Base-by-base conservation (phyloP, 208 protist genomes). In the Acanthamoeba sp. region DNA sequence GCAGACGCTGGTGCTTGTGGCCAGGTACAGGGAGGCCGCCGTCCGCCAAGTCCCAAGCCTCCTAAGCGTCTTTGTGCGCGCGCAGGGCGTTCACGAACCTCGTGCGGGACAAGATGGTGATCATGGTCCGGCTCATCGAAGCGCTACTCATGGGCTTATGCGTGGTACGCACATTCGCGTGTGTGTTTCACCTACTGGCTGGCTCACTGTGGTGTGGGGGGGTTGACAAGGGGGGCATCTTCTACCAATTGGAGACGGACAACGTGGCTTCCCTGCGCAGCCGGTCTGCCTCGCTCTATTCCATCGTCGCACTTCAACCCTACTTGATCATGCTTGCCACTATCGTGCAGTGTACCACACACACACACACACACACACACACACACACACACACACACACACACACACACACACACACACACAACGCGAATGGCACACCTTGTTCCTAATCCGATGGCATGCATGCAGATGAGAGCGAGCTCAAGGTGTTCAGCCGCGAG, bases 21-120 rank as follows among this genome's bases (percentile, higher is more conserved):
- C 38, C 27, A 38, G 66, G 62, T 69, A 69, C 5, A 32, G n/a
- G n/a, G n/a, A n/a, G n/a, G n/a, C n/a, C n/a, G n/a, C n/a, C n/a
- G n/a, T n/a, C n/a, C n/a, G n/a, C n/a, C n/a, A n/a, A n/a, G n/a
- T n/a, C n/a, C n/a, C n/a, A n/a, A n/a, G n/a, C n/a, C n/a, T n/a
- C n/a, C n/a, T n/a, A n/a, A n/a, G n/a, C n/a, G n/a, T n/a, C n/a
- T n/a, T n/a, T n/a, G n/a, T n/a, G n/a, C 22, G 45, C 45, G 29
- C 29, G 27, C 29, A 69, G 64, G 18, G 71, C 71, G 20, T 80
- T 80, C 71, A 80, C 10, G 22, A 38, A 80, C 71, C 6, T 80
- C 71, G 38, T 80, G 32, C 71, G 71, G 5, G 71, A 80, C 71
- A 80, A 80, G 27, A 80, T 80, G 71, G 71, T 80, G 71, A 80